Evolutionary conservation across 2,329 filamentous ascomycete genomes (phyloP).

Genomic region (Reticulascus tulasneorum): DNA sequence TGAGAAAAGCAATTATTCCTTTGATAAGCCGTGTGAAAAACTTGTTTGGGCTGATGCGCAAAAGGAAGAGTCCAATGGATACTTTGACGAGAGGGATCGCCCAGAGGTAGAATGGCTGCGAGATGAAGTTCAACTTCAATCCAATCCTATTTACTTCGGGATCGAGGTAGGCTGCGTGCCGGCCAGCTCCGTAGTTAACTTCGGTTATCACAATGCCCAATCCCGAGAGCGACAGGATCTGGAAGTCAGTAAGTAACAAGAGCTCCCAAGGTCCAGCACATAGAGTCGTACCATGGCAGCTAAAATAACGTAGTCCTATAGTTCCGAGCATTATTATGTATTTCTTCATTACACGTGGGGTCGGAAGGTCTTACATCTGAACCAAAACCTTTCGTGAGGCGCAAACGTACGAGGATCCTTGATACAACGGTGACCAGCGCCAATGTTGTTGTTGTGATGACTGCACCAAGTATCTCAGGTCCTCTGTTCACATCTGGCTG

Average conservation of each 20-base stretch:
- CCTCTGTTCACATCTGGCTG: conserved; percentile 24
- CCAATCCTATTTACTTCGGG: conserved; percentile 18
- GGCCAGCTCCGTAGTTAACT: conserved; percentile 21
- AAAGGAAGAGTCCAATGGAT: conserved; percentile 24
- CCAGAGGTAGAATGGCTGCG: conserved; percentile 24
- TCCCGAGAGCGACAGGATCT: conserved; percentile 20
- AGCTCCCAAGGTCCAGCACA: neutral
- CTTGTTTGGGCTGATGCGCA: conserved; percentile 19
- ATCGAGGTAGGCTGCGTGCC: conserved; percentile 22
- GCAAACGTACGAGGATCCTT: conserved; percentile 23
- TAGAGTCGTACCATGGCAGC: conserved; percentile 20
- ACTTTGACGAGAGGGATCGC: conserved; percentile 22
- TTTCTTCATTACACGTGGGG: no score
- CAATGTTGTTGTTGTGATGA: conserved; percentile 20
- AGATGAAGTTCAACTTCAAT: conserved; percentile 26
- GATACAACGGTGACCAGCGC: conserved; percentile 18
- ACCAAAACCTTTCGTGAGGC: no score
- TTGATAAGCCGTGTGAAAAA: conserved; percentile 17
- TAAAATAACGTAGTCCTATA: no score
- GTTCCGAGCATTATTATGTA: no score
- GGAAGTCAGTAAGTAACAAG: neutral
- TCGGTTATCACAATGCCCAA: conserved; percentile 23
- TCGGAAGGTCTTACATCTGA: no score
- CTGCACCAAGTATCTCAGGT: conserved; percentile 24
- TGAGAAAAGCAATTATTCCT: conserved; percentile 20